phyloP scores from a whole-genome alignment of 108 stramenopile species.

The Skeletonema menzelii region DNA sequence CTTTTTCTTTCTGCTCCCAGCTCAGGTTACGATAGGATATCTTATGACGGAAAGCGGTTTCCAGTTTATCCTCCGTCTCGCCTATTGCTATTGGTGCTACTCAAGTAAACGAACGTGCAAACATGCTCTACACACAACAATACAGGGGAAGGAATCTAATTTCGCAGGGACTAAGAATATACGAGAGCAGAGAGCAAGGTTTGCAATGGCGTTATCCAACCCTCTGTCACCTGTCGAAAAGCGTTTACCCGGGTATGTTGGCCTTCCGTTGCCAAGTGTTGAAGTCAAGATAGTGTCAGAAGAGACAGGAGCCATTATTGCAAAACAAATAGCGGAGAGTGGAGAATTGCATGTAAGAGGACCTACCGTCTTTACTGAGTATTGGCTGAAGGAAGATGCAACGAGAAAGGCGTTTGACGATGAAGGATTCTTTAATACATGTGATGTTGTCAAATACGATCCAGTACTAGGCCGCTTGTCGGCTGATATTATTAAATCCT shows the following conservation, averaged over 20 bases:
- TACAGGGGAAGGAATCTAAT: neutral
- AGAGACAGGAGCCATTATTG: conserved; percentile 15
- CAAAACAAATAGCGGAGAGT: neutral
- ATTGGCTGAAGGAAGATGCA: conserved; percentile 51
- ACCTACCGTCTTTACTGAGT: conserved; percentile 49
- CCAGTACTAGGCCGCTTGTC: conserved; percentile 49
- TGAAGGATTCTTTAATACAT: conserved; percentile 51
- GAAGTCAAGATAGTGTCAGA: conserved; percentile 47
- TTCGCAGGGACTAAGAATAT: neutral
- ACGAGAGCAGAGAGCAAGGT: conserved; percentile 26
- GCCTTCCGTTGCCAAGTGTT: conserved; percentile 51
- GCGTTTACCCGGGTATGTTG: conserved; percentile 50
- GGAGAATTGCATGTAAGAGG: conserved; percentile 50
- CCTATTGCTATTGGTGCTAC: neutral
- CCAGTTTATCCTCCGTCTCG: no score
- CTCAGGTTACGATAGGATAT: no score
- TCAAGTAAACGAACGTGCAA: neutral
- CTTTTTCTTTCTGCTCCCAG: no score
- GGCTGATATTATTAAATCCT: conserved; percentile 52
- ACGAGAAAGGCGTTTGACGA: conserved; percentile 42
- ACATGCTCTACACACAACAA: neutral
- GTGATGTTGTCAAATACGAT: conserved; percentile 51
- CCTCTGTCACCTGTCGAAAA: conserved; percentile 27
- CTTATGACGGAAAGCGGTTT: no score
- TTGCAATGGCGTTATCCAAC: conserved; percentile 61